Conservation (phyloP, 495 filamentous ascomycete species). For the Neurospora sp. region DNA sequence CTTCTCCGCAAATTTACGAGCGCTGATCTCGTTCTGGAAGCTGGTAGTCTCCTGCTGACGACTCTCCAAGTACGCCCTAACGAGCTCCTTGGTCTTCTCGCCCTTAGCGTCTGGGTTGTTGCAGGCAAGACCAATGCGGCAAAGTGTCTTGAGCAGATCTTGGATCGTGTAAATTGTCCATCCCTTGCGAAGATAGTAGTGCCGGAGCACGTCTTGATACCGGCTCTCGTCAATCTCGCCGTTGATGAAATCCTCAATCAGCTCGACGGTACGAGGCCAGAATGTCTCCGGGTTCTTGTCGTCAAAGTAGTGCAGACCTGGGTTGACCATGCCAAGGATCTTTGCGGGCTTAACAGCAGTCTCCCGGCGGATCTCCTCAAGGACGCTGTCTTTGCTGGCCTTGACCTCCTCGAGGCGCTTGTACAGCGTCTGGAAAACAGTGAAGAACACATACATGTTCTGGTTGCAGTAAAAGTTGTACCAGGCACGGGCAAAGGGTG, state of each 20-base stretch:
- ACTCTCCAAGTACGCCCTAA: conserved; percentile 71
- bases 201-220: conserved; percentile 81
- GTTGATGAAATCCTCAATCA: conserved; percentile 73
- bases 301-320: conserved; percentile 36
- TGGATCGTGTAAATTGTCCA: conserved; percentile 87
- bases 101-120: conserved; percentile 66
- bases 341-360: conserved; percentile 65
- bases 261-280: conserved; percentile 48
- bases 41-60: conserved; percentile 73
- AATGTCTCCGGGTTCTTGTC: conserved; percentile 34
- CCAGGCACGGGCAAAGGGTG: conserved; percentile 64
- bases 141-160: conserved; percentile 67
- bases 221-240: conserved; percentile 69
- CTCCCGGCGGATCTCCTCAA: conserved; percentile 58
- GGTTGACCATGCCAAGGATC: conserved; percentile 60
- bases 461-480: conserved; percentile 87
- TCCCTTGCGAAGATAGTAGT: conserved; percentile 77
- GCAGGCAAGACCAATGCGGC: conserved; percentile 64
- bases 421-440: conserved; percentile 80
- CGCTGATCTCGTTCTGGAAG: conserved; percentile 71
- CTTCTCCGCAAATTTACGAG: conserved; percentile 78
- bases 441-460: conserved; percentile 86
- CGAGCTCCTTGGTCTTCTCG: conserved; percentile 82
- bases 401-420: conserved; percentile 76
- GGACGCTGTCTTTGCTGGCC: conserved; percentile 58